Conservation (phyloP, 73 alveolate species). For the Tetrahymena thermophila region DNA sequence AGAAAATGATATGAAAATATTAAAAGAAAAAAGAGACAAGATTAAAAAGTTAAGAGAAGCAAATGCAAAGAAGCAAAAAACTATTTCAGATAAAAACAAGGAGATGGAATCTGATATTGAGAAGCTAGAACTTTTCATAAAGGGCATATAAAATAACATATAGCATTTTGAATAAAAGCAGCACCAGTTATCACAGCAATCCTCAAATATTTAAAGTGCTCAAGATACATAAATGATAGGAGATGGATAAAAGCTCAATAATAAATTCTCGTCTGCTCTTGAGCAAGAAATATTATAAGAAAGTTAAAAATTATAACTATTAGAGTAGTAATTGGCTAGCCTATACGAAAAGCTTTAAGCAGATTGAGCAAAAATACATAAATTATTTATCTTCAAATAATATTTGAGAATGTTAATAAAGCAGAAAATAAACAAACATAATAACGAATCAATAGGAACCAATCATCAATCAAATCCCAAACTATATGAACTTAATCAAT, state of each 20-base stretch:
- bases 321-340: background rate
- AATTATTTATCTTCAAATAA: background rate
- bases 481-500: background rate
- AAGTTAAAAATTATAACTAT: background rate
- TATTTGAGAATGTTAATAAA: background rate
- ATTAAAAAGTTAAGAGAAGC: slow-evolving; percentile 54
- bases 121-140: slow-evolving; percentile 51
- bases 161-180: background rate
- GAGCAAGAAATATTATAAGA: background rate
- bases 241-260: background rate
- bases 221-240: background rate
- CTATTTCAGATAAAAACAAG: slow-evolving; percentile 48
- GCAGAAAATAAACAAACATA: background rate
- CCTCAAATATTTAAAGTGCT: background rate
- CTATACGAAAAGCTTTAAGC: background rate
- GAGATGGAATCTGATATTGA: slow-evolving; percentile 58
- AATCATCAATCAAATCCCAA: background rate
- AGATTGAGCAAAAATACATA: background rate
- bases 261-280: background rate
- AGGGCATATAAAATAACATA: background rate
- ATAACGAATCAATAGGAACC: background rate
- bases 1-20: slow-evolving; percentile 33
- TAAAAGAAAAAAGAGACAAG: slow-evolving; percentile 46
- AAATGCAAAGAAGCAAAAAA: slow-evolving; percentile 46
- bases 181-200: background rate